These are phyloP conservation scores for Arachis monticola DNA, from an alignment of 331 rosid species.

Conservation along the genomic window DNA sequence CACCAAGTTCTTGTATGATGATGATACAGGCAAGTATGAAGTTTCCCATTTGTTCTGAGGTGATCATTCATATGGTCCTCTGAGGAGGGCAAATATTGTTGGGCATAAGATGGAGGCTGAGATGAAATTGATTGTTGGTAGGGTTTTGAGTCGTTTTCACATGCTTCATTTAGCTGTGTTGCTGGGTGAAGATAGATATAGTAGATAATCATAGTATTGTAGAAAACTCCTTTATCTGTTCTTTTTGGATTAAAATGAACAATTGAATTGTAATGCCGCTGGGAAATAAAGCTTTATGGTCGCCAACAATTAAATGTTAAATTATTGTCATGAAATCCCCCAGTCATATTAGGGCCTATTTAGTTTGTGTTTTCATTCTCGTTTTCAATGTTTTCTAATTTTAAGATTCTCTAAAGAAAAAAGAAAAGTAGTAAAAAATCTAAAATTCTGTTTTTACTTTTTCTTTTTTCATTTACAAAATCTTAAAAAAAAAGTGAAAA, in stretches of 20 bases:
- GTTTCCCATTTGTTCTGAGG: constrained; percentile 49
- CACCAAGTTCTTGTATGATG: constrained; percentile 49
- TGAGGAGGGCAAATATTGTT: constrained; percentile 41
- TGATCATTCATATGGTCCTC: constrained; percentile 39
- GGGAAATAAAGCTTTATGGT: constrained; percentile 19
- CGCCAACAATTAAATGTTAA: constrained; percentile 7
- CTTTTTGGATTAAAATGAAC: constrained; percentile 23
- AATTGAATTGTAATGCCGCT: constrained; percentile 21
- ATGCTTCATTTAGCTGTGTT: constrained; percentile 32
- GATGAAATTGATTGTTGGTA: constrained; percentile 38
- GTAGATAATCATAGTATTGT: constrained; percentile 26
- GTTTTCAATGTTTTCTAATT: too few relatives aligned
- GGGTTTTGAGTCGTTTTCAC: constrained; percentile 39
- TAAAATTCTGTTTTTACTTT: too few relatives aligned
- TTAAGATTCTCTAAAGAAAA: too few relatives aligned
- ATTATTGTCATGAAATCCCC: background rate
- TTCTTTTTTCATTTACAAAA: too few relatives aligned
- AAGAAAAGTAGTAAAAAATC: too few relatives aligned
- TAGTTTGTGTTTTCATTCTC: too few relatives aligned
- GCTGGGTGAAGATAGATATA: constrained; percentile 40
- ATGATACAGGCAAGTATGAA: constrained; percentile 51
- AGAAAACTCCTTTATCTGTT: constrained; percentile 19
- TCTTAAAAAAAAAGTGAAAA: too few relatives aligned
- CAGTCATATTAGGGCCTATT: background rate
- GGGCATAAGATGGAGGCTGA: constrained; percentile 50